These are phyloP conservation scores for Cladosporium sphaerospermum DNA, from an alignment of 2,329 filamentous ascomycete genomes.

Conservation along the genomic window DNA sequence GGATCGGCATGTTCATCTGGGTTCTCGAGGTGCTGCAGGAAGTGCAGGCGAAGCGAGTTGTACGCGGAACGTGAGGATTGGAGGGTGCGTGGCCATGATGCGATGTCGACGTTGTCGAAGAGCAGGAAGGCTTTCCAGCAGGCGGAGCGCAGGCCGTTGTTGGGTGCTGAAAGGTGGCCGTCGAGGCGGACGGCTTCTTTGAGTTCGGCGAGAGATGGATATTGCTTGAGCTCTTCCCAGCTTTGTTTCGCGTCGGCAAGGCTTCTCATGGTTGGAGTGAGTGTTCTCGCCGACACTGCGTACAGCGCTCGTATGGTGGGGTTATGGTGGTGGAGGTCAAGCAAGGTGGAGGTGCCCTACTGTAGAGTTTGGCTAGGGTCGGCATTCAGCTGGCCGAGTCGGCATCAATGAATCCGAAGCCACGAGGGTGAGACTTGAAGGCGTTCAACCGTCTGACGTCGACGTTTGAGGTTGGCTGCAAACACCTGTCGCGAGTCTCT, in stretches of 20 bases:
- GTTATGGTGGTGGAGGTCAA: too few species aligned
- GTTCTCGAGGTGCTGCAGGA: slow-evolving; percentile 75
- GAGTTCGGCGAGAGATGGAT: slow-evolving; percentile 24
- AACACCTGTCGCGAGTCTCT: too few species aligned
- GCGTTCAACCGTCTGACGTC: background rate
- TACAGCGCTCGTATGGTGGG: too few species aligned
- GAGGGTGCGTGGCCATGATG: slow-evolving; percentile 63
- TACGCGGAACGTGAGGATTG: slow-evolving; percentile 69
- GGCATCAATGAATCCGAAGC: too few species aligned
- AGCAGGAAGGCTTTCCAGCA: slow-evolving; percentile 92
- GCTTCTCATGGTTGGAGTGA: slow-evolving; percentile 25
- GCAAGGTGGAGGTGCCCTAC: background rate
- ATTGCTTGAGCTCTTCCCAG: slow-evolving; percentile 29
- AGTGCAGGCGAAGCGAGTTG: slow-evolving; percentile 62
- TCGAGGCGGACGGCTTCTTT: slow-evolving; percentile 27
- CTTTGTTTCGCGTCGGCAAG: slow-evolving; percentile 26
- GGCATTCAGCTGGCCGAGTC: background rate
- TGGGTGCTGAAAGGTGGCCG: slow-evolving; percentile 11
- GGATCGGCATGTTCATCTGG: slow-evolving; percentile 82
- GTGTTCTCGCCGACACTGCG: background rate
- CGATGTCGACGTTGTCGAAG: slow-evolving; percentile 59
- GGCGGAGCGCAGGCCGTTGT: slow-evolving; percentile 66
- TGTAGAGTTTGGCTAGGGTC: too few species aligned
- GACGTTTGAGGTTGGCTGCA: too few species aligned
- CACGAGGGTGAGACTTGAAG: too few species aligned